Evolutionary conservation across 1,284 basidiomycete species (phyloP), one percentile per base, ranked within the genome.

Genomic region (Moesziomyces globuligerus): DNA sequence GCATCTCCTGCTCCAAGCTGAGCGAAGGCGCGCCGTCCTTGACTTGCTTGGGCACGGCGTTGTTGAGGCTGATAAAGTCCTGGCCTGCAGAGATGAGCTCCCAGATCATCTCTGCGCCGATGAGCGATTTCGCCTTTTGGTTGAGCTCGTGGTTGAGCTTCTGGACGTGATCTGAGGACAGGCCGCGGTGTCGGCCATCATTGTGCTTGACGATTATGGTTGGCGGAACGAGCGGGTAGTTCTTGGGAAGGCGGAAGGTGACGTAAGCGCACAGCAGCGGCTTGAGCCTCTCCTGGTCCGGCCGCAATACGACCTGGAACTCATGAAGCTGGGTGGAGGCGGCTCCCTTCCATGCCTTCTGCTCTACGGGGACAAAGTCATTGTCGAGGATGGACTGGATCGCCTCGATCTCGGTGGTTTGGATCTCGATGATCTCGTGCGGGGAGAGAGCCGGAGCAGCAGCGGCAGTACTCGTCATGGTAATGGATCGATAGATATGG

Each of bases 51-150:
- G 69, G 67, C 0, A 65, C 58, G 3, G 49, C 44, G 39, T 78
- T 78, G 64, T 79, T 60, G 26, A 40, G 4, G 36, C 72, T 76
- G 54, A 81, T 76, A 18, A 61, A 80, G 26, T 81, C 79, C 44
- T 79, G 78, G 3, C 62, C 78, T 24, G 50, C 28, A 7, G 50
- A 72, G 45, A 81, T 75, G 28, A 83, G 69, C 59, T 83, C 82
- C 75, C 81, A 83, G 26, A 83, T 65, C 82, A 83, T 83, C 38
- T 83, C 81, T 11, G 75, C 67, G 20, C 81, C 81, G 4, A 81
- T 40, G 15, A 81, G 67, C 23, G 57, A 46, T 21, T 60, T 69
- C n/a, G 79, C 76, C 15, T 75, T 74, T 15, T 40, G 43, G 21
- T 59, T 56, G 45, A 81, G 58, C 34, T 58, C 58, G 32, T 54